Evolutionary conservation across 2,329 filamentous ascomycete species (phyloP).

Genomic region (Chalaropsis thielavioides): DNA sequence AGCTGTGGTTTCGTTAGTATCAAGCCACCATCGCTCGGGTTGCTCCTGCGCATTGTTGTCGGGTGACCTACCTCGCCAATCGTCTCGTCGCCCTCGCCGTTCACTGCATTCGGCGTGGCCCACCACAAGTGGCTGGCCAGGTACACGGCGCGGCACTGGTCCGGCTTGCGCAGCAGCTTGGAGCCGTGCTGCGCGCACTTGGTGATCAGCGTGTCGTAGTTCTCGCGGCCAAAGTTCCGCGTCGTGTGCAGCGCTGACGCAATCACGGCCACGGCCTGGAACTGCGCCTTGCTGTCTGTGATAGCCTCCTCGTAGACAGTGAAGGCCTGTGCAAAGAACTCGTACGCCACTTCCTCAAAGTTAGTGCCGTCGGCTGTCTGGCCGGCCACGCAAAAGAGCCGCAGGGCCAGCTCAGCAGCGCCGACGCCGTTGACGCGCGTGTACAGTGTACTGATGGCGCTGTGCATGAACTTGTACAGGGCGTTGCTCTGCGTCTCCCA

Average conservation of each 20-base stretch:
- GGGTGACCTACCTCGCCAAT: constrained; percentile 41
- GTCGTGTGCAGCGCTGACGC: constrained; percentile 79
- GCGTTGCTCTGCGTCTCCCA: constrained; percentile 54
- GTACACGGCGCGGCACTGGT: constrained; percentile 94
- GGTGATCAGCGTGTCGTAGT: constrained; percentile 96
- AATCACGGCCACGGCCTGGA: constrained; percentile 93
- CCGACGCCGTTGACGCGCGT: constrained; percentile 63
- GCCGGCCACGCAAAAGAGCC: constrained; percentile 80
- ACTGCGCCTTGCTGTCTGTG: constrained; percentile 89
- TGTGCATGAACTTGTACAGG: constrained; percentile 92
- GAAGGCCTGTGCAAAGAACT: constrained; percentile 96
- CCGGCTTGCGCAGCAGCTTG: constrained; percentile 92
- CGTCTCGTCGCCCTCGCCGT: constrained; percentile 67
- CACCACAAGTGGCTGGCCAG: constrained; percentile 96
- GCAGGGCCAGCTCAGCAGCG: constrained; percentile 73
- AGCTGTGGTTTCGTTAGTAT: constrained; percentile 40
- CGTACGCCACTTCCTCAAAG: constrained; percentile 92
- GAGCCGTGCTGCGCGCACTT: constrained; percentile 94
- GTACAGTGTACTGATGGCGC: constrained; percentile 72
- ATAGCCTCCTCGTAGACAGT: constrained; percentile 96
- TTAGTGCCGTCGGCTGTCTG: constrained; percentile 83
- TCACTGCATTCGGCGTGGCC: constrained; percentile 69
- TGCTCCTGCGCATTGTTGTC: not conserved
- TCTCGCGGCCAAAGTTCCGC: constrained; percentile 84
- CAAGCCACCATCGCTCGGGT: not conserved